Evolutionary conservation across 768 basidiomycete genomes (phyloP).

Genomic region (Royoungia palumana): DNA sequence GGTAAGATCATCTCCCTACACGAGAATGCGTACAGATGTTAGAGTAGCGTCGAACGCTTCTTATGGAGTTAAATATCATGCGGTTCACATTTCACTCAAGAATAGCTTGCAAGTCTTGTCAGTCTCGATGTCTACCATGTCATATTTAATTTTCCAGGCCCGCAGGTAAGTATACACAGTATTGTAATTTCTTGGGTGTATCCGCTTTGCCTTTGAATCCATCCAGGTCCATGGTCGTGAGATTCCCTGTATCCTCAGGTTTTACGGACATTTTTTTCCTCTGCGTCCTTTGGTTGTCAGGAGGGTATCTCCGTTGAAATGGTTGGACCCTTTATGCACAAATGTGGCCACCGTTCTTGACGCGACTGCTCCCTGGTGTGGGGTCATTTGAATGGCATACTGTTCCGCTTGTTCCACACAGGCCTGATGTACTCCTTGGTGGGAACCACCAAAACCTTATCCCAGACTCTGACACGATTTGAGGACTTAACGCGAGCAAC

Average conservation of each 20-base stretch:
- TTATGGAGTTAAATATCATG: conserved; percentile 15
- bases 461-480: background rate
- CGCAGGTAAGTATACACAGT: too few relatives aligned
- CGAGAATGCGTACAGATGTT: conserved; percentile 16
- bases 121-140: background rate
- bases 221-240: background rate
- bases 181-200: too few relatives aligned
- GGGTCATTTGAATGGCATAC: background rate
- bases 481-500: background rate
- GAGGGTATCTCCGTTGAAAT: background rate
- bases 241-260: too few relatives aligned
- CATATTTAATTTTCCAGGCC: too few relatives aligned
- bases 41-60: conserved; percentile 11
- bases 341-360: too few relatives aligned
- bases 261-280: background rate
- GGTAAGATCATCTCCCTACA: conserved; percentile 13
- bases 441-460: conserved; percentile 5
- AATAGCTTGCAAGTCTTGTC: background rate
- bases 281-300: too few relatives aligned
- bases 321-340: too few relatives aligned
- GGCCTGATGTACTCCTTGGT: conserved; percentile 1
- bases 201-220: background rate
- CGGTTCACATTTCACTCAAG: background rate
- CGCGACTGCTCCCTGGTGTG: background rate
- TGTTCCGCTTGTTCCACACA: conserved; percentile 4